phyloP scores from a whole-genome alignment of 345 rosid genomes.

The Brassica juncea region DNA sequence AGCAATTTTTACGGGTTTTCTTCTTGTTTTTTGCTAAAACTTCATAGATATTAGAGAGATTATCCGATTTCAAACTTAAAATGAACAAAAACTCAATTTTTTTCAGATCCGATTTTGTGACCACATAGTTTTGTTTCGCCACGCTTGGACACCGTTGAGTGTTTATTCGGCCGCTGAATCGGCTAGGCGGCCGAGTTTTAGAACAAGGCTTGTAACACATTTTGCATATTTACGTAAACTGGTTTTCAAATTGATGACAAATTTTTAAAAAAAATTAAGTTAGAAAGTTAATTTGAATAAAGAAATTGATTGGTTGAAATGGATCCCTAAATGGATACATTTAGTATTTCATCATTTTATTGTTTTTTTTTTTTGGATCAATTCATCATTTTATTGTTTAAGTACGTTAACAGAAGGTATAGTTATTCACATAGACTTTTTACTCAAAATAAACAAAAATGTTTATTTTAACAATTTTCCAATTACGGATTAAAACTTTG shows the following conservation, averaged over 20 bases:
- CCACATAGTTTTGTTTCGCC: no score
- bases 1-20: no score
- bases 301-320: neutral
- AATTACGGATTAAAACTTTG: neutral
- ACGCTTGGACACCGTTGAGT: no score
- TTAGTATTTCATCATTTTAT: neutral
- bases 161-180: no score
- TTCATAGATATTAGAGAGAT: no score
- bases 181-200: no score
- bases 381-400: neutral
- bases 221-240: neutral
- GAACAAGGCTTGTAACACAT: no score
- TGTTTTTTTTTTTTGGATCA: no score
- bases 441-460: neutral
- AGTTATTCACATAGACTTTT: neutral
- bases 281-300: neutral
- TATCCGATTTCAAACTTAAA: no score
- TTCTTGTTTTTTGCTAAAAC: no score
- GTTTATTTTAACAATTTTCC: neutral
- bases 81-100: no score
- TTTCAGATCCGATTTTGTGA: no score
- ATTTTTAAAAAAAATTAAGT: neutral
- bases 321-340: neutral
- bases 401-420: neutral
- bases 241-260: neutral